A percentile compares a stretch with the other conserved stretches of the same genome.
These are phyloP conservation scores for Canavalia gladiata DNA, from an alignment of 306 rosid genomes.

Conservation along the genomic window DNA sequence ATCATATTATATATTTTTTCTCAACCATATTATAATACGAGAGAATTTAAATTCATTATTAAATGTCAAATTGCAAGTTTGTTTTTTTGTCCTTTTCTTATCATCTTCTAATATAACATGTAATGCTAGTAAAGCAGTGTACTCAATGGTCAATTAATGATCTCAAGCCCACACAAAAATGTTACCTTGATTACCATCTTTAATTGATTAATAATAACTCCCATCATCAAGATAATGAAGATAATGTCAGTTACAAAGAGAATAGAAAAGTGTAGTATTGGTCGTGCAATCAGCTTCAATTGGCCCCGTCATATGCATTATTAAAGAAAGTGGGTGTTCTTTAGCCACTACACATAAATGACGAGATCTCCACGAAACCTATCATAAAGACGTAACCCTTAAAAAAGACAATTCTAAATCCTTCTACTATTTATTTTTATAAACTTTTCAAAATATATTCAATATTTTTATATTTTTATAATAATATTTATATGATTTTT, in stretches of 20 bases:
- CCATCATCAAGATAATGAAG: constrained; percentile 32
- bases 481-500: too few relatives aligned
- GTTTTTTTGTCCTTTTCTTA: neutral
- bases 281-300: neutral
- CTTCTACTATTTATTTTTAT: too few relatives aligned
- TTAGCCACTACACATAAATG: neutral
- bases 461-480: too few relatives aligned
- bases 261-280: neutral
- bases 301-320: constrained; percentile 30
- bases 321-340: constrained; percentile 42
- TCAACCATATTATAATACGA: too few relatives aligned
- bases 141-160: neutral
- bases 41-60: neutral
- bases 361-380: constrained; percentile 29
- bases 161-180: neutral
- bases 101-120: neutral
- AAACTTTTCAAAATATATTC: too few relatives aligned
- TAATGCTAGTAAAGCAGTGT: constrained; percentile 9
- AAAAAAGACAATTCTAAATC: neutral
- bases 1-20: too few relatives aligned
- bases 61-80: neutral
- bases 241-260: constrained; percentile 19
- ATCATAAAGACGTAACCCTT: constrained; percentile 33
- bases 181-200: constrained; percentile 9
- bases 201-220: constrained; percentile 19